Base-by-base conservation (phyloP, 768 basidiomycete species). In the Termitomyces sp. region DNA sequence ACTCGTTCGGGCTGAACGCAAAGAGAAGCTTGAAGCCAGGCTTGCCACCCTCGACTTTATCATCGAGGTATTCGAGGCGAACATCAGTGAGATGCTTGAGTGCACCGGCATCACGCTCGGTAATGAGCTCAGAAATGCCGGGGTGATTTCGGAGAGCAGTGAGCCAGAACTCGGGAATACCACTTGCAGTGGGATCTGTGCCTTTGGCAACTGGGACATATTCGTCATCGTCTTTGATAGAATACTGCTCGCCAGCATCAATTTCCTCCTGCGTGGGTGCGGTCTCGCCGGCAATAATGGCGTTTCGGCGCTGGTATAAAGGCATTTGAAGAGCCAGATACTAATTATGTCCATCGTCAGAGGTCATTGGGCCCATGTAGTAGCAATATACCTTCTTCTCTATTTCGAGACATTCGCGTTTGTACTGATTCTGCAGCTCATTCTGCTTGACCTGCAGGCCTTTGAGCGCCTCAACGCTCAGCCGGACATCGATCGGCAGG, bases 151-250 rank as follows among this genome's bases (percentile, higher is more conserved):
- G 86, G 54, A 98, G 80, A 3, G 94, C 93, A 1, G 97, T 98
- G 65, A 97, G 85, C 96, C 96, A 99, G 82, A 99, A 99, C 66
- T 96, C 89, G 52, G 95, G 92, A 64, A 99, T 92, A 53, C 87
- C 80, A 18, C 66, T 48, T 51, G 78, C 60, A 37, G 75, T 72
- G 15, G 72, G 74, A 1, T 78, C 68, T 34, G 72, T 66, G 57
- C 81, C 85, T 59, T 77, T 80, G 54, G 85, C 75, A 15, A 92
- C 78, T 20, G 83, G 77, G 28, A 75, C 76, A 72, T 89, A 88
- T 0, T 86, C 80, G 29, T 80, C 83, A 62, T 94, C 86, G 52
- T 91, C 92, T 68, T 95, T 88, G 62, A 80, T 68, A 4, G 87
- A 85, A 53, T 83, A 80, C 56, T 83, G 76, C 66, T 90, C 81